Conservation (phyloP, 768 basidiomycete genomes). For the Chiua virens region DNA sequence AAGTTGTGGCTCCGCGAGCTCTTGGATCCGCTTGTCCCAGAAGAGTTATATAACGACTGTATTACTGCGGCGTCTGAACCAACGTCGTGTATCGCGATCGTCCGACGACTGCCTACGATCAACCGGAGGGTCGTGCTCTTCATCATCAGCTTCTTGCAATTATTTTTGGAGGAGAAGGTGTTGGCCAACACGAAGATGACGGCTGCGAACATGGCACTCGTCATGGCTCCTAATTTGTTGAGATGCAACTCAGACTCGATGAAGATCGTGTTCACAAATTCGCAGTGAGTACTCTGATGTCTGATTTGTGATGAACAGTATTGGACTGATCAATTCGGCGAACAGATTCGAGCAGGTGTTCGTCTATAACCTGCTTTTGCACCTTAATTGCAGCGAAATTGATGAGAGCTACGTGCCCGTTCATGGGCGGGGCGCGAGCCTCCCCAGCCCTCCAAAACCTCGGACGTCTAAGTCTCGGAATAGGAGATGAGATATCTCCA, state of each 20-base stretch:
- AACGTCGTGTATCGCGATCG: conserved; percentile 67
- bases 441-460: conserved; percentile 42
- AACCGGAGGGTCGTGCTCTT: conserved; percentile 87
- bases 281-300: conserved; percentile 63
- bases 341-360: conserved; percentile 84
- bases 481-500: conserved; percentile 36
- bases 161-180: conserved; percentile 80
- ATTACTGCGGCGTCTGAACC: conserved; percentile 67
- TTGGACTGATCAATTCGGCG: conserved; percentile 7
- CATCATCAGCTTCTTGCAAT: conserved; percentile 86
- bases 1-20: conserved; percentile 95
- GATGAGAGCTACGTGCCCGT: conserved; percentile 75
- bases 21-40: conserved; percentile 87
- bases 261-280: conserved; percentile 86
- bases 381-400: conserved; percentile 74
- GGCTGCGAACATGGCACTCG: conserved; percentile 79
- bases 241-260: conserved; percentile 87
- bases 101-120: conserved; percentile 77
- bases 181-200: conserved; percentile 86
- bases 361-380: conserved; percentile 78
- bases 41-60: conserved; percentile 90
- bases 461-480: conserved; percentile 57
- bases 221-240: conserved; percentile 90
- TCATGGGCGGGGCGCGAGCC: conserved; percentile 76
- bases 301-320: conserved; percentile 1